Evolutionary conservation across 2,329 filamentous ascomycete species (phyloP), one percentile per base, ranked within the genome.

Genomic region (Rhynchosporium agropyri): DNA sequence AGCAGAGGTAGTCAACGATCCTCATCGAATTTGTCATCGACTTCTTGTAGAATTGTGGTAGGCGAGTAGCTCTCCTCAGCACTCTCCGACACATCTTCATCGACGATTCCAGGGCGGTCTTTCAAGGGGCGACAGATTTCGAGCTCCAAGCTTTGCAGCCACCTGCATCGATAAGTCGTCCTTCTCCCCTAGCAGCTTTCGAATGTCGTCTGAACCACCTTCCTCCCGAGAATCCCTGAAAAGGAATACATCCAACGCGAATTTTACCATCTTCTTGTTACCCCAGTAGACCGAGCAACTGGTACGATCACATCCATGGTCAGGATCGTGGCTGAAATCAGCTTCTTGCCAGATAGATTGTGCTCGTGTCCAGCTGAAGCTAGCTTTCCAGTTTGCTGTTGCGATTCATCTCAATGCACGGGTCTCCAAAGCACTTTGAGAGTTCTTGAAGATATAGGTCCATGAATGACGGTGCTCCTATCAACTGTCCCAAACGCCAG

Each of bases 191-290:
- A 43, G 42, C 42, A 43, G 12, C 3, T 43, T n/a, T 5, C 42
- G 42, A 7, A 43, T 43, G 10, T 43, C 42, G 5, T 43, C 42
- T 5, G 12, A 43, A 6, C 42, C 42, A 13, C n/a, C 26, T 20
- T 53, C 36, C 29, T 53, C 10, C 3, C 10, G 7, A 6, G 26
- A 28, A 9, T 53, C 13, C 20, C 42, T 36, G 50, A 36, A 62
- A 54, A 54, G 57, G 12, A 56, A 40, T 10, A 60, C 29, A 49
- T 63, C 61, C 31, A 63, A 43, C 10, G 60, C 7, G n/a, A 63
- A 63, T 15, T 56, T 55, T 12, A 63, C 20, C 61, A 63, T 63
- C 15, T 56, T 26, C 20, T 60, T 61, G 33, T 63, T 51, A 1
- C 20, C 61, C 61, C 48, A 55, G 48, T 63, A 36, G 20, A 63